phyloP scores from a whole-genome alignment of 495 filamentous ascomycete species.

The Cenococcum geophilum region DNA sequence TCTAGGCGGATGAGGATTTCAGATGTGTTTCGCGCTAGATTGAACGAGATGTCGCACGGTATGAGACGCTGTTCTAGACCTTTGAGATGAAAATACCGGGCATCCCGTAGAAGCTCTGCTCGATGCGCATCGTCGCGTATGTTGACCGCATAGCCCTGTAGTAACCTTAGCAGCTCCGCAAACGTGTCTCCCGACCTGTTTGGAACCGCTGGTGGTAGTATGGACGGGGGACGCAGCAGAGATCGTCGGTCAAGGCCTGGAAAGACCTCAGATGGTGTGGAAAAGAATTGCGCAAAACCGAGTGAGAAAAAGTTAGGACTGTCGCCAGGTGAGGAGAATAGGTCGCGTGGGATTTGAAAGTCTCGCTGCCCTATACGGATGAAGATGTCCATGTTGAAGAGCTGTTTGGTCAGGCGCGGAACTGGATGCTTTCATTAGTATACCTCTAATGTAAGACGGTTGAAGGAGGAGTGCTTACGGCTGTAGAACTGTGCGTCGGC shows the following conservation, averaged over 20 bases:
- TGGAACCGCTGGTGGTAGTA: slow-evolving; percentile 74
- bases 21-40: slow-evolving; percentile 55
- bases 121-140: slow-evolving; percentile 77
- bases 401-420: slow-evolving; percentile 81
- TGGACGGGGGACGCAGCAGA: slow-evolving; percentile 84
- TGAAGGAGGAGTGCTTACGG: slow-evolving; percentile 44
- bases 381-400: slow-evolving; percentile 91
- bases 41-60: slow-evolving; percentile 68
- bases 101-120: slow-evolving; percentile 72
- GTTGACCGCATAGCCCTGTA: slow-evolving; percentile 79
- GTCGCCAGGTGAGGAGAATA: slow-evolving; percentile 80
- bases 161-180: slow-evolving; percentile 71
- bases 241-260: slow-evolving; percentile 74
- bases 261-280: slow-evolving; percentile 70
- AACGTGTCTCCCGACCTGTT: slow-evolving; percentile 76
- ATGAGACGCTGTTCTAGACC: slow-evolving; percentile 86
- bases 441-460: neutral
- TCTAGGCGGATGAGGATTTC: slow-evolving; percentile 81
- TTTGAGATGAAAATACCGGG: slow-evolving; percentile 87
- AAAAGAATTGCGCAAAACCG: slow-evolving; percentile 86
- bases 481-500: slow-evolving; percentile 95
- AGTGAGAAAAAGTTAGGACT: slow-evolving; percentile 93
- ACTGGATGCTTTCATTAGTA: slow-evolving; percentile 44
- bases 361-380: slow-evolving; percentile 78
- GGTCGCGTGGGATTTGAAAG: slow-evolving; percentile 85